Evolutionary conservation across 2,329 filamentous ascomycete genomes (phyloP).

Genomic region (Nigrospora sphaerica): DNA sequence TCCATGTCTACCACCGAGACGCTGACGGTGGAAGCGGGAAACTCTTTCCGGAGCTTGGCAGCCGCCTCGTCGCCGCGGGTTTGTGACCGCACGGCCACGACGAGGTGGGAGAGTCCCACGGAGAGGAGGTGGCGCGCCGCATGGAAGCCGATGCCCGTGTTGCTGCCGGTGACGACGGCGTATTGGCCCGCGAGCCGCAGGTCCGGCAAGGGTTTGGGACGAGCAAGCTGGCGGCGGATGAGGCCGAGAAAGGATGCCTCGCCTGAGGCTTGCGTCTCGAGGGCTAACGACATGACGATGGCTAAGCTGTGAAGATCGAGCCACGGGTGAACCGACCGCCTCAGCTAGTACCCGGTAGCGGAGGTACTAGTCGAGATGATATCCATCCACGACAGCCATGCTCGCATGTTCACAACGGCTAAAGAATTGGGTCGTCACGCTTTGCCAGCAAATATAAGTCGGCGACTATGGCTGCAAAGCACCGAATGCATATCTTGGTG

Average conservation of each 20-base stretch:
- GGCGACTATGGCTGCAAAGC: too few relatives aligned
- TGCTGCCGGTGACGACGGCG: slow-evolving; percentile 28
- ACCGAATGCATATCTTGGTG: too few relatives aligned
- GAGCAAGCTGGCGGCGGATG: slow-evolving; percentile 2
- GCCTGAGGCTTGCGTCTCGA: background rate
- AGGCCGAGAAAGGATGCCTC: slow-evolving; percentile 1
- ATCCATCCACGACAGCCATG: too few relatives aligned
- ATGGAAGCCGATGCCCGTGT: slow-evolving; percentile 23
- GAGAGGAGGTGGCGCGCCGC: slow-evolving; percentile 24
- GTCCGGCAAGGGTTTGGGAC: background rate
- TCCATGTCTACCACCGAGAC: slow-evolving; percentile 31
- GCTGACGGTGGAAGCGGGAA: slow-evolving; percentile 20
- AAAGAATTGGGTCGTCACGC: too few relatives aligned
- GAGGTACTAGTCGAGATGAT: too few relatives aligned
- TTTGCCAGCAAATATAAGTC: too few relatives aligned
- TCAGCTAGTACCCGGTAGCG: too few relatives aligned
- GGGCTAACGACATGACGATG: background rate
- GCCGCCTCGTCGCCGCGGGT: slow-evolving; percentile 26
- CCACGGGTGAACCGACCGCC: too few relatives aligned
- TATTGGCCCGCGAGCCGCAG: slow-evolving; percentile 16
- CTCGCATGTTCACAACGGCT: too few relatives aligned
- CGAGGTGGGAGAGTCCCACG: slow-evolving; percentile 21
- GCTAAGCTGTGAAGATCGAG: too few relatives aligned
- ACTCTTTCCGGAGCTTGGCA: slow-evolving; percentile 12
- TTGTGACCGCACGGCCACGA: slow-evolving; percentile 27